Evolutionary conservation across 306 rosid genomes (phyloP), one percentile per base, ranked within the genome.

Genomic region (Mucuna pruriens): DNA sequence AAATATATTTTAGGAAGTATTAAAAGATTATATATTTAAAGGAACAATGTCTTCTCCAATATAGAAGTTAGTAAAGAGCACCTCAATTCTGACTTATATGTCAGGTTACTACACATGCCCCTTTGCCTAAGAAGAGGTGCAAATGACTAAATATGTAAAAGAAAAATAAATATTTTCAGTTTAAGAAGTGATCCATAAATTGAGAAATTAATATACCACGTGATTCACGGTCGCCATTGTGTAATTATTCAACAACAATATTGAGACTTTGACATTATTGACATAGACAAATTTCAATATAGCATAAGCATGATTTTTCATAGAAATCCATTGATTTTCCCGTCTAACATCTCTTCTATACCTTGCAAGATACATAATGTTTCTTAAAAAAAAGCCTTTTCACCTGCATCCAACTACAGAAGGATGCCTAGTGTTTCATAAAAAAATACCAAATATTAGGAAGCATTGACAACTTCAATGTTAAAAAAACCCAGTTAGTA

Each of bases 21-120:
- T 55, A 55, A 55, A 20, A 55, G 3, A 19, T 19, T 60, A 15
- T 16, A 15, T 31, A 31, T 40, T 44, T n/a, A 5, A 20, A 58
- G 60, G 15, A 26, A 20, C 44, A 60, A 38, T 17, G 84, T 75
- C 79, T 80, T 63, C 71, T 54, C 77, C 25, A 23, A 57, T 73
- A 66, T 55, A 65, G 76, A 46, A 73, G 69, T 58, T 13, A 66
- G 16, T 73, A 49, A 78, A 78, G 75, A 66, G 31, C 55, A 65
- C 25, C 42, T 26, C 42, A 72, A 52, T 58, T 23, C 40, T 63
- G 64, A 64, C 36, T 63, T 71, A 2, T 8, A 71, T 62, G 83
- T n/a, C 38, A 26, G 34, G 45, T 64, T 25, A 36, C 65, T 73
- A 76, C 80, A 84, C 84, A 66, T 36, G 74, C 12, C 25, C 3